Percentiles rank a stretch among this genome's conserved stretches.
Conservation (phyloP, 345 rosid genomes). For the Gossypium raimondii region DNA sequence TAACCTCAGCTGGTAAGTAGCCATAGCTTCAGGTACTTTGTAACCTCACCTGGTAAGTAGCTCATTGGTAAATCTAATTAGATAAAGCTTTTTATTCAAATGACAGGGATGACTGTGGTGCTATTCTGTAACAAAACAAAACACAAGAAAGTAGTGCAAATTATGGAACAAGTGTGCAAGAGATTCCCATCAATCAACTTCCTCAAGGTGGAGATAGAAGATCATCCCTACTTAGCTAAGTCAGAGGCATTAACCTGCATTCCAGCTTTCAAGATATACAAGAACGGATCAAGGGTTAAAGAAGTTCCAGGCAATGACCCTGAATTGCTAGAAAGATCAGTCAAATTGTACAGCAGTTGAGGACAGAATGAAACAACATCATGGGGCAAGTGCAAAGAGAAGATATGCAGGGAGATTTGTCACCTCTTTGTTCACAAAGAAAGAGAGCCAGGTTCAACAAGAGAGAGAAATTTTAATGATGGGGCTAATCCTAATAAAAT, state of each 20-base stretch:
- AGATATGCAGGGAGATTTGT: slow-evolving; percentile 2
- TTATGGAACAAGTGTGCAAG: slow-evolving; percentile 47
- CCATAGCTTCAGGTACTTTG: slow-evolving; percentile 27
- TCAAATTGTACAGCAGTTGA: slow-evolving; percentile 37
- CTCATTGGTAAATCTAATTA: not conserved
- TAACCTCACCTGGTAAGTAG: slow-evolving; percentile 39
- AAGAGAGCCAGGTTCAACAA: not conserved
- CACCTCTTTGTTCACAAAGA: not conserved
- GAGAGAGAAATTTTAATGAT: not conserved
- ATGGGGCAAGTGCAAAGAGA: not conserved
- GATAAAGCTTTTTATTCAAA: not conserved
- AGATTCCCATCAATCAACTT: slow-evolving; percentile 53
- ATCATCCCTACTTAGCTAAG: slow-evolving; percentile 40
- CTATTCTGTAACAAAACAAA: slow-evolving; percentile 38
- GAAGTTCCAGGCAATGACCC: slow-evolving; percentile 38
- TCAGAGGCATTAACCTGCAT: slow-evolving; percentile 36
- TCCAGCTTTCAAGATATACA: slow-evolving; percentile 51
- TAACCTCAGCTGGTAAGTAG: slow-evolving; percentile 39
- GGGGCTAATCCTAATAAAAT: not conserved
- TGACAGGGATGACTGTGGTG: slow-evolving; percentile 47
- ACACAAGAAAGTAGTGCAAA: slow-evolving; percentile 33
- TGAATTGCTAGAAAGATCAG: slow-evolving; percentile 35
- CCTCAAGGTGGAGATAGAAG: slow-evolving; percentile 54
- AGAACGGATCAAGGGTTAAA: slow-evolving; percentile 41
- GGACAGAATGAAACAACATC: not conserved